Percentiles rank a stretch among this genome's conserved stretches.
These are phyloP conservation scores for Plenodomus lindquistii DNA, from an alignment of 2,329 filamentous ascomycete genomes.

Conservation along the genomic window DNA sequence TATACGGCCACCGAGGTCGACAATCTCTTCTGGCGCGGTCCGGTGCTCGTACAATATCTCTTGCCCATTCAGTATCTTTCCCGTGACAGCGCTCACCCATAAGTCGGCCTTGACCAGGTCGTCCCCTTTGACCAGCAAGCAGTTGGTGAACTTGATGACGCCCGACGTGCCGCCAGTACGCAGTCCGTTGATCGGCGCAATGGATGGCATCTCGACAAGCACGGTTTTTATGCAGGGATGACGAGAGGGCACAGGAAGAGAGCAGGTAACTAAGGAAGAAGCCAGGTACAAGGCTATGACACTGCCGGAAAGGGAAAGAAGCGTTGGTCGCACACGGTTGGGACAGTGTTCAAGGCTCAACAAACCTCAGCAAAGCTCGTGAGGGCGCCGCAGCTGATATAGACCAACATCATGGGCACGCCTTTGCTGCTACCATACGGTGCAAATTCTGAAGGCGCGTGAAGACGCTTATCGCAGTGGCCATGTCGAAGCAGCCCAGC, in stretches of 20 bases:
- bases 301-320: constrained; percentile 24
- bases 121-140: constrained; percentile 71
- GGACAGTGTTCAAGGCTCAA: constrained; percentile 29
- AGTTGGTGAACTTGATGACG: constrained; percentile 90
- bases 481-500: constrained; percentile 12
- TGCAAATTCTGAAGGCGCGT: constrained; percentile 4
- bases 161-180: constrained; percentile 37
- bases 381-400: constrained; percentile 6
- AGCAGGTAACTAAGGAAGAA: not conserved
- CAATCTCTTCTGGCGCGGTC: constrained; percentile 69
- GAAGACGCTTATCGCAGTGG: not conserved
- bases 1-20: constrained; percentile 83
- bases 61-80: constrained; percentile 77
- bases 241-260: not conserved
- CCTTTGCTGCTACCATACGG: constrained; percentile 1
- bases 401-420: not conserved
- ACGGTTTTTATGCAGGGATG: not conserved
- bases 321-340: constrained; percentile 22
- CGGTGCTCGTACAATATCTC: constrained; percentile 69
- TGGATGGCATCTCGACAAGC: constrained; percentile 44
- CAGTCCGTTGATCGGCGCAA: constrained; percentile 37
- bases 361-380: constrained; percentile 8
- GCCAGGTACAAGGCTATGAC: constrained; percentile 7
- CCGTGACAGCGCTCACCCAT: constrained; percentile 83
- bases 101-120: constrained; percentile 74